Base-by-base conservation (phyloP, 2,329 filamentous ascomycete species). In the Penicillium sp. region DNA sequence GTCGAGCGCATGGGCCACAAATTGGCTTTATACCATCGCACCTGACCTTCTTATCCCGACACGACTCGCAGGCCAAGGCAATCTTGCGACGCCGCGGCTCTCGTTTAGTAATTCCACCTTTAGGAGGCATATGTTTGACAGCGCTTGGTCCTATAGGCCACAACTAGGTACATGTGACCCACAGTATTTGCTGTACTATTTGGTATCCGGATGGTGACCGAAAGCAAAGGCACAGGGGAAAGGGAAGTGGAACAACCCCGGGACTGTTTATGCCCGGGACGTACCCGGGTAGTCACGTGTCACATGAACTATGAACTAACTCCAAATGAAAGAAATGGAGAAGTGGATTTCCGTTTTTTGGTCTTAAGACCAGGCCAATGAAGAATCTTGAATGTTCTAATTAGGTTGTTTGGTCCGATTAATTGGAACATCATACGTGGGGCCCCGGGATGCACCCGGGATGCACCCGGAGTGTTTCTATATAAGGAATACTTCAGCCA, bases 11-110 rank as follows among this genome's bases (percentile, higher is more conserved):
- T 2, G 73, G 71, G n/a, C 71, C 74, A 62, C 77, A 79, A 12
- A 78, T 72, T 25, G 77, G 77, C 59, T 77, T 77, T n/a, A 52
- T 65, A 19, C 76, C 75, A 58, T 78, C 75, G 51, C 76, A 78
- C 1, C 73, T 70, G 5, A 73, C 65, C 58, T 78, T 78, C 44
- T 74, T 72, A 49, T 74, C 70, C 28, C 75, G 67, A 50, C 77
- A 78, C 4, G 72, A 68, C 52, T 77, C 75, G 55, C 77, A 78
- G 14, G 75, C 76, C 7, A 77, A 62, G 1, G 73, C 64, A n/a
- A 77, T 68, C 53, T 68, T 65, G 40, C 63, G 65, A 31, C 62
- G 63, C 33, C 57, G 56, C 25, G 56, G 56, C 6, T 57, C 57
- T 42, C 58, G 55, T 53, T 65, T 65, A 5, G 41, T 43, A 10